phyloP scores from a whole-genome alignment of 768 basidiomycete genomes.

The Suillus tomentosus region DNA sequence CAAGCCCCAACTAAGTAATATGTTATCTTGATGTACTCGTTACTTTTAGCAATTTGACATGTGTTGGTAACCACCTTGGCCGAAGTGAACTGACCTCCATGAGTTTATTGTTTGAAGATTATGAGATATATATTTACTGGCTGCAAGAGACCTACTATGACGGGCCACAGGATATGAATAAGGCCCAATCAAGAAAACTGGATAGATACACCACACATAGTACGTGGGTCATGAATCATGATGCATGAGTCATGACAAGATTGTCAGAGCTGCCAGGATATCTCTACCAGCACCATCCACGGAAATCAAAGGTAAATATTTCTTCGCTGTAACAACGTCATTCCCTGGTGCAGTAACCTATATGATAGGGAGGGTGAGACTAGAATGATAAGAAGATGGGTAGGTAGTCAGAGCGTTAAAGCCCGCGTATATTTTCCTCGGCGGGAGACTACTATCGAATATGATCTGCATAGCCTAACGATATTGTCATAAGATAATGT shows the following conservation, averaged over 20 bases:
- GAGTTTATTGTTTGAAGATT: background rate
- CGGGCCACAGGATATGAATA: background rate
- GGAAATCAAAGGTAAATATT: background rate
- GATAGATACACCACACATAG: background rate
- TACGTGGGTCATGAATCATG: background rate
- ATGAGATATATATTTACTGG: background rate
- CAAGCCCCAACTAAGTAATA: background rate
- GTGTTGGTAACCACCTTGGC: background rate
- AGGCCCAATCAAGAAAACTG: background rate
- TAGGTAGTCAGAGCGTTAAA: background rate
- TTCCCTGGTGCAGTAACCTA: background rate
- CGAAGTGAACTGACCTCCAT: background rate
- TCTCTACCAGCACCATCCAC: background rate
- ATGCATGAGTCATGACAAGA: too few relatives aligned
- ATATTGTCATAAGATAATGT: background rate
- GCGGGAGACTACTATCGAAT: background rate
- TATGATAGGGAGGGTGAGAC: background rate
- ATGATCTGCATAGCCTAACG: background rate
- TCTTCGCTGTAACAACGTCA: too few relatives aligned
- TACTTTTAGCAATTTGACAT: background rate
- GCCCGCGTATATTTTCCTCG: background rate
- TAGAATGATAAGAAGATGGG: background rate
- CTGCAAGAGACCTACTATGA: background rate
- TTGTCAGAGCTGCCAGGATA: background rate
- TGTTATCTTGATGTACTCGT: background rate